Conservation (phyloP, 768 basidiomycete genomes). For the Fistulinella prunicolor region DNA sequence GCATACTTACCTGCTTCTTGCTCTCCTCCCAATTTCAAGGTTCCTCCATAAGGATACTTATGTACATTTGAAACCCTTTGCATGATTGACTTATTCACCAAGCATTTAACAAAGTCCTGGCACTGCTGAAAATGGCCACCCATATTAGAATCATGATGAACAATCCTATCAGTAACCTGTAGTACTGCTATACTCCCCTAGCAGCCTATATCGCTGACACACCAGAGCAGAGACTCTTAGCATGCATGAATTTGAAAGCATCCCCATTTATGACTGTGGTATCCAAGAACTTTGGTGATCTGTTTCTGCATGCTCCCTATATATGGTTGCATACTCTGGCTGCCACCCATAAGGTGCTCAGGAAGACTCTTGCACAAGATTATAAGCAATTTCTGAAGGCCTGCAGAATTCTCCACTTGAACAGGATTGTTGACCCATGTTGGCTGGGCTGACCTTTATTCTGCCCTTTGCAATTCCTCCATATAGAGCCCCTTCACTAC, state of each 20-base stretch:
- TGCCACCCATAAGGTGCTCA: constrained; percentile 3
- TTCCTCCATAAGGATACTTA: constrained; percentile 8
- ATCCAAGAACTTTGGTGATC: constrained; percentile 27
- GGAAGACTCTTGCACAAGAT: background rate
- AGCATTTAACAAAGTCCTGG: constrained; percentile 29
- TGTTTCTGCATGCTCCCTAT: constrained; percentile 16
- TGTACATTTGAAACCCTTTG: constrained; percentile 15
- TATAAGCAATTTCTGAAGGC: constrained; percentile 3
- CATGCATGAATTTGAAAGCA: constrained; percentile 26
- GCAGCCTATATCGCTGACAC: constrained; percentile 33
- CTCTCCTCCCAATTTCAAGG: constrained; percentile 17
- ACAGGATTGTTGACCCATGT: background rate
- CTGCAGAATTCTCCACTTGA: background rate
- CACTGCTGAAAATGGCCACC: constrained; percentile 32
- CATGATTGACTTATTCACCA: constrained; percentile 17
- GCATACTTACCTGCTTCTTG: constrained; percentile 11
- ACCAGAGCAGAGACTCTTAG: constrained; percentile 30
- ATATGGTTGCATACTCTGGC: constrained; percentile 24
- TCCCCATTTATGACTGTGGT: constrained; percentile 33
- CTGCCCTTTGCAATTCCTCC: constrained; percentile 34
- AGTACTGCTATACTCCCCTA: constrained; percentile 28
- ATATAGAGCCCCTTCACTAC: constrained; percentile 16
- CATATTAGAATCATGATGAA: constrained; percentile 26
- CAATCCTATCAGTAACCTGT: constrained; percentile 18
- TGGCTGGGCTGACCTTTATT: constrained; percentile 37